Evolutionary conservation across 2,329 filamentous ascomycete genomes (phyloP), one percentile per base, ranked within the genome.

Genomic region (Fusarium siculi): DNA sequence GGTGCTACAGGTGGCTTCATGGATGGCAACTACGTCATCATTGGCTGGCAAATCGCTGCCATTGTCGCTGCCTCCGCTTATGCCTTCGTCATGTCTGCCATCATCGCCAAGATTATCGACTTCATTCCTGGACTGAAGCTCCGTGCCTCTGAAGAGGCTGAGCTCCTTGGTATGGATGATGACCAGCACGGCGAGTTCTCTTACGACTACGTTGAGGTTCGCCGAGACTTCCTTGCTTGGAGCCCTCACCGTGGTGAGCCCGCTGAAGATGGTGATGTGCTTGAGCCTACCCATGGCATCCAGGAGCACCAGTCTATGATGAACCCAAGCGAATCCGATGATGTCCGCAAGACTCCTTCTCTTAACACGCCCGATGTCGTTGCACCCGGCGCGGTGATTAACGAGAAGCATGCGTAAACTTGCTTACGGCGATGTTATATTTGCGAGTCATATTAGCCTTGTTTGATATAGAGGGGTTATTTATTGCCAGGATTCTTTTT

Each of bases 181-280:
- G 93, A 96, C 83, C 93, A 96, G 84, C 93, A 96, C 76, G 93
- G 93, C 82, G 93, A 96, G 83, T 96, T 96, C 80, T 93, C 93
- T 18, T 96, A 96, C 86, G 93, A 96, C 82, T 96, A 96, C 81
- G 93, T 96, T 74, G 93, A 96, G 87, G 93, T 96, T 66, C 92
- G 93, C 79, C 91, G 93, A 78, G 93, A 96, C 83, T 96, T 95
- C 86, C 89, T 96, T 43, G 93, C 93, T 66, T 96, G 93, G 93
- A 95, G 93, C 36, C 93, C 93, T 2, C 90, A 92, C 39, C 92
- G 92, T 79, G 87, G 85, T 69, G 90, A 93, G 75, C 92, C 90
- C 32, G 86, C 87, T 55, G 82, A 86, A 65, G 84, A 88, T 70
- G 89, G 90, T 68, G 86, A 88, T 77, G 84, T 87, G 37, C 84